Evolutionary conservation across 2,329 filamentous ascomycete genomes (phyloP), one percentile per base, ranked within the genome.

Genomic region (Elsinoe necatrix): DNA sequence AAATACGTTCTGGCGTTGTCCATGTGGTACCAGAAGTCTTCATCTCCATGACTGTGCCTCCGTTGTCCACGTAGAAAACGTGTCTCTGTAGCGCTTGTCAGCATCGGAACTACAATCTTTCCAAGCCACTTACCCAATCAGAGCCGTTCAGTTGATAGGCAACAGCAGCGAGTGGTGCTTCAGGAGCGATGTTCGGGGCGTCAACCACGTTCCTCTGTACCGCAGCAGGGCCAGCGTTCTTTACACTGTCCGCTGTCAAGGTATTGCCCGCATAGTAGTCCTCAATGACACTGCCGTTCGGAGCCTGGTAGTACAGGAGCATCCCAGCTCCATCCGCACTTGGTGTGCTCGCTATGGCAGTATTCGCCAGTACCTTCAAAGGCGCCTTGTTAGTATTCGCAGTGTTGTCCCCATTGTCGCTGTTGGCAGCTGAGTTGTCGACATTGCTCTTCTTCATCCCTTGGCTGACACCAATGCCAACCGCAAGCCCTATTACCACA

Each of bases 251-350:
- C 11, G n/a, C 50, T 16, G 52, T 55, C 52, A 55, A 16, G 52
- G 35, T 27, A 6, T 41, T 31, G 9, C 37, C 37, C 8, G 37
- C 25, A 21, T 55, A 43, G 18, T 27, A 55, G 2, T 55, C 52
- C 18, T 55, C 52, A 1, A 55, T 27, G 11, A 55, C 35, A n/a
- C 35, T 55, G 11, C 52, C 52, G 18, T 55, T 55, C 34, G 37
- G 21, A 29, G 37, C 34, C 23, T 55, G 52, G 16, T 27, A 43
- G 52, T 55, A 55, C 2, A 55, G 21, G 1, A 55, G 52, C 52
- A 55, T 55, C 5, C 52, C 52, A 16, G 37, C 52, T n/a, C 52
- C 52, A 21, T 43, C 52, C 14, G 23, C 52, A 20, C 25, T 34
- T 16, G 52, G 25, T 2, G 37, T 43, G 37, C 52, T 55, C 37